Evolutionary conservation across 495 filamentous ascomycete species (phyloP).

Genomic region (Hypoxylon perforatum): DNA sequence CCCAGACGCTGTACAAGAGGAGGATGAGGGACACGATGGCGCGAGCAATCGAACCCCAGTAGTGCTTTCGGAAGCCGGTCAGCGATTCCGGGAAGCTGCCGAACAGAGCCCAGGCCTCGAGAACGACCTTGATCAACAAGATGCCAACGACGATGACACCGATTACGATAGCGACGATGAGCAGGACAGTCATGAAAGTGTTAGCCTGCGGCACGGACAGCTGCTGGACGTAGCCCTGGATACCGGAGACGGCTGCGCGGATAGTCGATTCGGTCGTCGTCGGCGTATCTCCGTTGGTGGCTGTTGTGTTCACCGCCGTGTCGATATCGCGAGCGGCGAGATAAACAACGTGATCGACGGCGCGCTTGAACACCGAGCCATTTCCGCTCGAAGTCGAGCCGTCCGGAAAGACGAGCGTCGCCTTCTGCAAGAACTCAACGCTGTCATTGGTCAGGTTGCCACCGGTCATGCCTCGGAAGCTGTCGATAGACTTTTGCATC

Average conservation of each 20-base stretch:
- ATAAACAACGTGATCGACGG: conserved; percentile 58
- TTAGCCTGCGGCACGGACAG: conserved; percentile 86
- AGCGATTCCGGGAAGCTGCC: conserved; percentile 86
- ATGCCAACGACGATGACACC: conserved; percentile 87
- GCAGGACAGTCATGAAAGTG: conserved; percentile 94
- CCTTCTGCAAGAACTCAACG: conserved; percentile 76
- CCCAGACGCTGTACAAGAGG: conserved; percentile 93
- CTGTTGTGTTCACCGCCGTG: conserved; percentile 62
- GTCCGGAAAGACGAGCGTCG: conserved; percentile 73
- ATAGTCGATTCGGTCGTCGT: conserved; percentile 41
- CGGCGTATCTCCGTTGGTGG: conserved; percentile 46
- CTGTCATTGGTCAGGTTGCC: conserved; percentile 86
- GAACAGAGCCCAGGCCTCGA: conserved; percentile 92
- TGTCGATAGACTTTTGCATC: conserved; percentile 87
- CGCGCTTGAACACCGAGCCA: conserved; percentile 63
- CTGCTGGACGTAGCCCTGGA: conserved; percentile 80
- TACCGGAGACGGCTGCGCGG: conserved; percentile 67
- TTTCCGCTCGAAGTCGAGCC: conserved; percentile 56
- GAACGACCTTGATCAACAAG: conserved; percentile 87
- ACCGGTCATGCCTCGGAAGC: conserved; percentile 81
- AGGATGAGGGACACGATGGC: conserved; percentile 92
- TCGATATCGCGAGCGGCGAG: conserved; percentile 63
- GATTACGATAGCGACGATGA: conserved; percentile 89
- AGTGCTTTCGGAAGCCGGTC: conserved; percentile 88
- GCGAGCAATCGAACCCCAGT: conserved; percentile 89